A percentile compares a stretch with the other conserved stretches of the same genome.
Conservation (phyloP, 306 rosid genomes). For the Ammopiptanthus mongolicus region DNA sequence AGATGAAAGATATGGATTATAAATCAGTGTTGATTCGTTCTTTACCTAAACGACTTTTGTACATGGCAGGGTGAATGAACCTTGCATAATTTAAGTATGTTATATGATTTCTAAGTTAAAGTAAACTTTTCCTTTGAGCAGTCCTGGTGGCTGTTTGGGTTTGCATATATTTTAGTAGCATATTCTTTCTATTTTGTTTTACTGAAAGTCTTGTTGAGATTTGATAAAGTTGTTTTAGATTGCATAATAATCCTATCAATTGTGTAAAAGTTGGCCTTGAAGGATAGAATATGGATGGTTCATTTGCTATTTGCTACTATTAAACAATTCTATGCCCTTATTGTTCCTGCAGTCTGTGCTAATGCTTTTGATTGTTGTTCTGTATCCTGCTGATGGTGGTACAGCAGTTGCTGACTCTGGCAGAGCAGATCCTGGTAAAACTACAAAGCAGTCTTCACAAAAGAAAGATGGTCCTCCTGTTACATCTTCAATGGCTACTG, state of each 20-base stretch:
- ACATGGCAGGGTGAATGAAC: not conserved
- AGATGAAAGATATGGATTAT: not conserved
- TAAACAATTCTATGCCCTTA: not conserved
- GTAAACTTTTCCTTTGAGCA: not conserved
- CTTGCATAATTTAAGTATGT: not conserved
- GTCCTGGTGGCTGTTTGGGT: not conserved
- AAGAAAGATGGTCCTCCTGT: slow-evolving; percentile 45
- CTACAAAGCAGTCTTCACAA: slow-evolving; percentile 47
- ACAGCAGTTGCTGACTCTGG: slow-evolving; percentile 35
- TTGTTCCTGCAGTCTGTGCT: slow-evolving; percentile 7
- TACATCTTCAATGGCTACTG: slow-evolving; percentile 39
- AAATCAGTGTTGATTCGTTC: not conserved
- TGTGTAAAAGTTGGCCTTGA: not conserved
- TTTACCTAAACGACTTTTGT: not conserved
- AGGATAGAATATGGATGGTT: not conserved
- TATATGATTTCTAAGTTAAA: not conserved
- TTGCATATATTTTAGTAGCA: not conserved
- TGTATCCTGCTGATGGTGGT: too few species aligned
- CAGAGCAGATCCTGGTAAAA: slow-evolving; percentile 33
- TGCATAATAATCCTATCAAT: not conserved
- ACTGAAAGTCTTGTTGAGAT: not conserved
- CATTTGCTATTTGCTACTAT: slow-evolving; percentile 3
- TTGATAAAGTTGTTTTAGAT: not conserved
- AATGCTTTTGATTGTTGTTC: slow-evolving; percentile 19
- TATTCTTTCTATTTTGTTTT: not conserved